These are phyloP conservation scores for Trichoderma lentiforme DNA, from an alignment of 2,329 filamentous ascomycete species.

Conservation along the genomic window DNA sequence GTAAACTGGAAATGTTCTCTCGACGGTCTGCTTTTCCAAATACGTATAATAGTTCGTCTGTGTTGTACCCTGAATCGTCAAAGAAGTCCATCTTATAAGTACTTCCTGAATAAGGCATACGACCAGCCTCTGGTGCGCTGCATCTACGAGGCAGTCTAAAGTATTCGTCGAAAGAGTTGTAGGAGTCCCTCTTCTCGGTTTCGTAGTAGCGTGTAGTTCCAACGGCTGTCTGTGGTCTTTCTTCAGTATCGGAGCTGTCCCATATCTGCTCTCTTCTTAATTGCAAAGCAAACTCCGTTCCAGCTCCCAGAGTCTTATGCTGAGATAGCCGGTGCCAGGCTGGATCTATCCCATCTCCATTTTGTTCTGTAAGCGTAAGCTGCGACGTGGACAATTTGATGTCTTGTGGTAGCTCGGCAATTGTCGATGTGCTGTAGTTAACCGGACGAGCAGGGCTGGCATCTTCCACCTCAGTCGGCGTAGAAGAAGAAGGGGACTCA, in stretches of 20 bases:
- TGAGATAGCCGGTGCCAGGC: conserved; percentile 18
- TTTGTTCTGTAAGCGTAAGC: not conserved
- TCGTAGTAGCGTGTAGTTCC: not conserved
- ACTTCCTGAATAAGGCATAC: not conserved
- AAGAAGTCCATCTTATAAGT: not conserved
- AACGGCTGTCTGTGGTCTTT: not conserved
- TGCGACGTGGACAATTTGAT: not conserved
- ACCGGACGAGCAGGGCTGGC: not conserved
- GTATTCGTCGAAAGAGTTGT: conserved; percentile 1
- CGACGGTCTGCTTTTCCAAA: conserved; percentile 27
- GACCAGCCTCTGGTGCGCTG: not conserved
- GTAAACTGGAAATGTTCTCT: conserved; percentile 30
- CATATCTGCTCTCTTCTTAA: conserved; percentile 24
- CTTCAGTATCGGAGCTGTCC: conserved; percentile 9
- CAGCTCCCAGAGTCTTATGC: conserved; percentile 24
- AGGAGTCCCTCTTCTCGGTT: conserved; percentile 13
- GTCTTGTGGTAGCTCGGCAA: not conserved
- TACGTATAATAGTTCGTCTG: conserved; percentile 21
- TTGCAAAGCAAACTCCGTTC: conserved; percentile 22
- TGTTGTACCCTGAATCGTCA: not conserved
- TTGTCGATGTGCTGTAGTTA: not conserved
- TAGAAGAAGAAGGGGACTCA: not conserved
- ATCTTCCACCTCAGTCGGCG: conserved; percentile 14
- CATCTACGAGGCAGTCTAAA: conserved; percentile 4
- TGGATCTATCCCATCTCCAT: not conserved